A percentile compares a stretch with the other conserved stretches of the same genome.
Evolutionary conservation across 345 rosid species (phyloP).

Genomic region (Salix exigua): DNA sequence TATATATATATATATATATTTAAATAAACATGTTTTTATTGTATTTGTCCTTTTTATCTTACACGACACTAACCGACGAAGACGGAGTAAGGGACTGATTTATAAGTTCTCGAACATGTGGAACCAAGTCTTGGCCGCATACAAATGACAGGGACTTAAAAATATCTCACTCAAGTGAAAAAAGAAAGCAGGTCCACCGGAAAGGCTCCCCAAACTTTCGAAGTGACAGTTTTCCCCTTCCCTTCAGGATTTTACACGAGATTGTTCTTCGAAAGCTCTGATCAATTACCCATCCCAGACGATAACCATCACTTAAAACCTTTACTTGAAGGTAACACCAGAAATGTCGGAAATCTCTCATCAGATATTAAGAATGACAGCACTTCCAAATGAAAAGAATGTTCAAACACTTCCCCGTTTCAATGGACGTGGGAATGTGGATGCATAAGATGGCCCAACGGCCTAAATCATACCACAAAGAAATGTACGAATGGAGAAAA

Average conservation of each 20-base stretch:
- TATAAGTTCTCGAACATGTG: too few relatives aligned
- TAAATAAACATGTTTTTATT: too few relatives aligned
- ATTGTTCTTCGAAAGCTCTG: too few relatives aligned
- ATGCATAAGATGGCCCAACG: background rate
- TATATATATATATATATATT: too few relatives aligned
- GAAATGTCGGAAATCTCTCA: background rate
- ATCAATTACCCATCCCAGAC: too few relatives aligned
- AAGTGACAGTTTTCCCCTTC: background rate
- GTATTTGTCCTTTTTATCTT: too few relatives aligned
- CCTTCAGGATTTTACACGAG: too few relatives aligned
- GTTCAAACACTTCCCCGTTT: background rate
- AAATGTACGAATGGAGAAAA: background rate
- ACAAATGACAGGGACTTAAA: background rate
- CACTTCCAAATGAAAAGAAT: background rate
- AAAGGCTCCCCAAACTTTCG: background rate
- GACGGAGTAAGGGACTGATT: too few relatives aligned
- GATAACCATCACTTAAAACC: too few relatives aligned
- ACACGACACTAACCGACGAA: too few relatives aligned
- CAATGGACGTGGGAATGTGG: background rate
- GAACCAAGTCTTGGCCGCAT: too few relatives aligned
- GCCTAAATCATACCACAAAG: background rate
- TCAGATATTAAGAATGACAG: background rate
- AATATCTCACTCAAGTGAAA: background rate
- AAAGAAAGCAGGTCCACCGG: background rate
- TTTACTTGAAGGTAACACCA: background rate